Evolutionary conservation across 2,329 filamentous ascomycete species (phyloP), one percentile per base, ranked within the genome.

Genomic region (Sporothrix brunneoviolacea): DNA sequence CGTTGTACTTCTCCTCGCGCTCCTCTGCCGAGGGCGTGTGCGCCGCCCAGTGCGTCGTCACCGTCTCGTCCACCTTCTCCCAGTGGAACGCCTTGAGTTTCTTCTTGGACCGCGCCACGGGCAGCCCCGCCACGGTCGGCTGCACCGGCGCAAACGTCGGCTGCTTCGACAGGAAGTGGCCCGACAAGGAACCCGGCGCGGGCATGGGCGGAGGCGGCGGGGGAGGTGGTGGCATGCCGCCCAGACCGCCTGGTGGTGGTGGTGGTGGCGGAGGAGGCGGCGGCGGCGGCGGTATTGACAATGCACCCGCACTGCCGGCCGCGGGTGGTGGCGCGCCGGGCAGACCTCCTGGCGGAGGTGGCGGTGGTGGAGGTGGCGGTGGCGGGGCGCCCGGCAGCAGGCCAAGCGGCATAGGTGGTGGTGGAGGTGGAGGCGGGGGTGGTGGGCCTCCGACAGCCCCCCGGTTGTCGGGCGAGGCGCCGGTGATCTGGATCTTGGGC

Each of bases 51-150:
- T 96, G 88, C 48, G 91, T 96, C 45, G 89, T 86, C 65, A 93
- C 83, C 19, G 90, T 88, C 48, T 87, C 80, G 68, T 98, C 93
- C 49, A 98, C 89, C 74, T 97, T 97, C 70, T 98, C 93, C 91
- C 93, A 97, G 72, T 98, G 93, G 59, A 98, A 77, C 53, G 91
- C 91, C 81, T 98, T 98, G 68, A 98, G 88, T 76, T 97, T 98
- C 82, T 95, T 97, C 80, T 96, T 97, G 19, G 93, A 90, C 60
- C 91, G 77, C 47, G 90, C 88, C 54, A 90, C 86, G 32, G 88
- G 84, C 60, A 95, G 70, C 38, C 84, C 82, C 58, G 88, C 74
- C 8, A 80, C 78, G 19, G 46, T 41, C 40, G 81, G 70, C 13
- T 76, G 63, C 18, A 54, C 24, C 5, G 76, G 65, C 18, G 72